Base-by-base conservation (phyloP, 345 rosid species). In the Lepidium didymum region DNA sequence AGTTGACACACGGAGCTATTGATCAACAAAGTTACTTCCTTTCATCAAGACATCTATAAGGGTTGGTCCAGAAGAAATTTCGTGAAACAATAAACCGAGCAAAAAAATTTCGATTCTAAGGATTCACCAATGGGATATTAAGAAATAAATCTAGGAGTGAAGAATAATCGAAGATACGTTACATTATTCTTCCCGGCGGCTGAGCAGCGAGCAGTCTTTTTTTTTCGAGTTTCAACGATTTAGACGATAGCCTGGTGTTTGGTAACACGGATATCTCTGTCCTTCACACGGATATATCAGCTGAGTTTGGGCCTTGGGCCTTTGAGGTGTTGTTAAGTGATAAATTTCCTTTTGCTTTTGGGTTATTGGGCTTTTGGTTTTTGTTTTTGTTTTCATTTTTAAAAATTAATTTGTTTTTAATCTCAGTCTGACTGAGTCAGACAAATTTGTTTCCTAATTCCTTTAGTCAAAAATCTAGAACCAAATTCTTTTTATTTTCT, bases 171-270 rank as follows among this genome's bases (percentile, higher is more conserved):
- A 47, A 62, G 9, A n/a, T 19, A 27, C 25, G 51, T 25, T 62
- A 72, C 76, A 58, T 72, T 62, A 55, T 16, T 15, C 52, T 64
- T 56, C 21, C 56, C 68, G 68, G 60, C 64, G 69, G 76, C 52
- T 45, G 76, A 54, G 59, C 52, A 46, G 37, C 0, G 36, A 62
- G 8, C 23, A 36, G 54, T 18, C 31, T 37, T 52, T 36, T 44
- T 37, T 41, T 52, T 23, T 36, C 34, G 29, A 18, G 50, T 10
- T 31, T 72, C 44, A n/a, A 47, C 59, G 53, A 64, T 64, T 38
- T 47, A 21, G 66, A 8, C 60, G 66, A 72, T 46, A 47, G 9
- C 0, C 45, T 64, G 40, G 29, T 49, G 76, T 72, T 72, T 64
- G 76, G 71, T 1, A 8, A 40, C 60, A 33, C 36, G 45, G 10